Evolutionary conservation across 805 yeast species (phyloP), one percentile per base, ranked within the genome.

Genomic region (Vanderwaltozyma yarrowii): DNA sequence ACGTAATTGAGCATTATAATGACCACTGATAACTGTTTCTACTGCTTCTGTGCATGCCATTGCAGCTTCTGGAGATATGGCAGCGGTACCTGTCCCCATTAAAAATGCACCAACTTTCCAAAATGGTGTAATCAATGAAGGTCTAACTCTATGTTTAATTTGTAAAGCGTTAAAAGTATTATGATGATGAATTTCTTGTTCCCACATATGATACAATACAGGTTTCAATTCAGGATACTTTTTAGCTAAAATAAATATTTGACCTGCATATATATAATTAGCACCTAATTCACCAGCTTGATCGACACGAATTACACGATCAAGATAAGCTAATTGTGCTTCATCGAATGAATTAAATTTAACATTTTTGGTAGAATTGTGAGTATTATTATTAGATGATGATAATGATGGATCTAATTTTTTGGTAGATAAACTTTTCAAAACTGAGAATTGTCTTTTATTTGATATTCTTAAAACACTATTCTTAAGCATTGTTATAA

Each of bases 1-100:
- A 37, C 98, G 69, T 47, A 92, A 66, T 59, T 92, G 98, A 43
- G 78, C 79, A 56, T 92, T 92, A 61, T 92, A 92, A 58, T 92
- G 98, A 2, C 84, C 83, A 2, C 98, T 98, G 58, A 92, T 92
- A 5, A 92, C 97, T 0, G 98, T 92, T 61, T 92, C 98, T 2
- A 92, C 97, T 0, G 97, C 97, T 43, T 88, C 97, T 0, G 98
- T 92, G 58, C 98, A 92, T 1, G 98, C 97, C 98, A 92, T 92
- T 2, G 98, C 97, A 2, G 95, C 96, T 56, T 89, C 96, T 53
- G 86, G 85, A 14, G 96, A 80, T 45, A 87, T 61, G 38, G 82
- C 50, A 0, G 95, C 96, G 0, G 97, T 92, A 1, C 79, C 81
- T 1, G 76, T 75, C 3, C 98, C 98, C 66, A 92, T 69, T 1